Base-by-base conservation (phyloP, 2,329 filamentous ascomycete genomes). In the Calycina marina region DNA sequence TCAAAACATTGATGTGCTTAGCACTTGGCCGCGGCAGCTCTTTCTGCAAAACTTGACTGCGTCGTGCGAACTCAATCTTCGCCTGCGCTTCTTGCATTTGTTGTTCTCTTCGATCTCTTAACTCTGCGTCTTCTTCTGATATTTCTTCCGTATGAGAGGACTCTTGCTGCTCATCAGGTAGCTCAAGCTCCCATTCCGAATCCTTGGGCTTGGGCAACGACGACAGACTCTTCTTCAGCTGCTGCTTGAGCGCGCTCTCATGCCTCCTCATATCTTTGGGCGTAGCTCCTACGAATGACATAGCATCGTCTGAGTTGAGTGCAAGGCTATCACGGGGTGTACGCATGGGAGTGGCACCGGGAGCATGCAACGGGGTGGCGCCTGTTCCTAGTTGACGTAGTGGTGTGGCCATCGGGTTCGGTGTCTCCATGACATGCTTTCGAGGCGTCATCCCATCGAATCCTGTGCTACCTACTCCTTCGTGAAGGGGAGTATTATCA, bases 341-440 rank as follows among this genome's bases (percentile, higher is more conserved):
- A 37, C 81, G 74, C 60, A 93, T 62, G 1, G 88, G 85, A 0
- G 88, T 93, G 37, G 84, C 77, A 12, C 82, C 83, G 30, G 76
- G 69, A 10, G 59, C 58, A 18, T 57, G 56, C 48, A 67, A 57
- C 4, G 72, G 71, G 15, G 82, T 92, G 9, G 77, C 73, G 15
- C 72, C 77, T 16, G 72, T 61, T 39, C 68, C 69, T 25, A 61
- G 69, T 39, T 73, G 63, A 33, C 81, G 70, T 42, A 93, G 67
- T 1, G 90, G 90, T 0, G 90, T 98, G 1, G 90, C 86, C 62
- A 98, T 68, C 0, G 90, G 90, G 51, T 98, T 98, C 0, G 90
- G 90, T 0, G 90, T 98, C n/a, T 85, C 70, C 35, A 88, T 71
- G 18, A 75, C 67, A 40, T 93, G 80, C 48, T 75, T 78, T 36